Percentiles rank a stretch among this genome's conserved stretches.
Conservation (phyloP, 1,284 basidiomycete species). For the Entoloma clypeatum region DNA sequence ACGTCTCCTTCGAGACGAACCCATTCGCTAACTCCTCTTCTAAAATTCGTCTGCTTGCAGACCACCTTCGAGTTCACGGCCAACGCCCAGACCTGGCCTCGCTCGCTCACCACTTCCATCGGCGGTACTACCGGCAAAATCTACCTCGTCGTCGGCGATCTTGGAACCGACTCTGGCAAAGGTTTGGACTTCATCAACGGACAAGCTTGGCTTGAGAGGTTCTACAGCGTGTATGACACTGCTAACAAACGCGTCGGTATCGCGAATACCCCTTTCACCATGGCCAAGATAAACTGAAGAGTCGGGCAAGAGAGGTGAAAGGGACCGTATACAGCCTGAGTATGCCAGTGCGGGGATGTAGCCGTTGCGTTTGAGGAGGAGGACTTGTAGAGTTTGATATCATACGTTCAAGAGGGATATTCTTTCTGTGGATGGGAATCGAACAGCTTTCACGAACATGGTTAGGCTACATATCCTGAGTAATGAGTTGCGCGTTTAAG, state of each 20-base stretch:
- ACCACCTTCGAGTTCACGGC: constrained; percentile 45
- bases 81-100: constrained; percentile 61
- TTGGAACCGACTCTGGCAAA: constrained; percentile 35
- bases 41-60: no score
- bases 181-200: constrained; percentile 55
- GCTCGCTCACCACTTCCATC: constrained; percentile 45
- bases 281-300: constrained; percentile 56
- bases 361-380: no score
- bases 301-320: no score
- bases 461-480: no score
- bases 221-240: constrained; percentile 65
- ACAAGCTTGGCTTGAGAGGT: constrained; percentile 57
- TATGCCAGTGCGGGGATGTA: no score
- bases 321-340: no score
- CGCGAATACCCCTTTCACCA: constrained; percentile 53
- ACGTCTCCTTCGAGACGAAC: not conserved
- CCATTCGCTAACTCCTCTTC: not conserved
- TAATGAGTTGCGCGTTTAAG: no score
- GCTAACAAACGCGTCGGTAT: constrained; percentile 53
- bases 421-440: no score
- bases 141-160: constrained; percentile 48
- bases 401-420: no score
- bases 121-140: constrained; percentile 43
- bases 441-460: no score
- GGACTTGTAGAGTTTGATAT: no score